Evolutionary conservation across 164 flowering plant genomes (phyloP).

Genomic region (Cinnamomum chago): DNA sequence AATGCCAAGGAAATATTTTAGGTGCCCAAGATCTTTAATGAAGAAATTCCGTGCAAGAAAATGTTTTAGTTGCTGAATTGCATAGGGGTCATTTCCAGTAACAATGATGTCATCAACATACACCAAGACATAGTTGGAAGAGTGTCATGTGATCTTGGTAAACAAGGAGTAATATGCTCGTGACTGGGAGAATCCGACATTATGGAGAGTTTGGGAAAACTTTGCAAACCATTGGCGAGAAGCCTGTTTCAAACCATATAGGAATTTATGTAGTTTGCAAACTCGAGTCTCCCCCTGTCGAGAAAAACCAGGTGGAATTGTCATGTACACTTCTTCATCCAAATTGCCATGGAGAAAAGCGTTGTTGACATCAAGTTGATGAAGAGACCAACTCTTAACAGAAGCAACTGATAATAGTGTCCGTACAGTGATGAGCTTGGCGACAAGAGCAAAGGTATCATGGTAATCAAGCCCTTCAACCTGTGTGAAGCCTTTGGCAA

Average conservation of each 20-base stretch:
- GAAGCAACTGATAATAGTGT: neutral
- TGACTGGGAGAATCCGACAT: neutral
- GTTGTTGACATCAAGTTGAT: conserved; percentile 6
- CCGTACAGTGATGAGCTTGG: neutral
- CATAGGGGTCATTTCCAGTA: too few species aligned
- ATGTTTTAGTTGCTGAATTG: too few species aligned
- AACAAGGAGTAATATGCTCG: neutral
- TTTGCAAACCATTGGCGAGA: neutral
- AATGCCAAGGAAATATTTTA: too few species aligned
- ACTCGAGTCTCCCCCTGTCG: neutral
- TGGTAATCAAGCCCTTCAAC: neutral
- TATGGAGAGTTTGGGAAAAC: neutral
- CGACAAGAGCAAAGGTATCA: neutral
- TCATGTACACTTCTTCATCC: neutral
- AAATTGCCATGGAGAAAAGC: neutral
- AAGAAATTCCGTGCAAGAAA: too few species aligned
- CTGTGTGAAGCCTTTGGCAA: neutral
- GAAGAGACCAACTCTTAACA: neutral
- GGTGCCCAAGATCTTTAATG: too few species aligned
- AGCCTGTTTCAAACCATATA: conserved; percentile 4
- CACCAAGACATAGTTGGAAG: neutral
- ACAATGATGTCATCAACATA: conserved; percentile 5
- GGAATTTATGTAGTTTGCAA: neutral
- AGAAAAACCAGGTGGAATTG: neutral
- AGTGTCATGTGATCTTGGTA: neutral